Percentiles rank a stretch among this genome's conserved stretches.
Conservation (phyloP, 192 early-diverging fungal species). For the Cladochytrium replicatum region DNA sequence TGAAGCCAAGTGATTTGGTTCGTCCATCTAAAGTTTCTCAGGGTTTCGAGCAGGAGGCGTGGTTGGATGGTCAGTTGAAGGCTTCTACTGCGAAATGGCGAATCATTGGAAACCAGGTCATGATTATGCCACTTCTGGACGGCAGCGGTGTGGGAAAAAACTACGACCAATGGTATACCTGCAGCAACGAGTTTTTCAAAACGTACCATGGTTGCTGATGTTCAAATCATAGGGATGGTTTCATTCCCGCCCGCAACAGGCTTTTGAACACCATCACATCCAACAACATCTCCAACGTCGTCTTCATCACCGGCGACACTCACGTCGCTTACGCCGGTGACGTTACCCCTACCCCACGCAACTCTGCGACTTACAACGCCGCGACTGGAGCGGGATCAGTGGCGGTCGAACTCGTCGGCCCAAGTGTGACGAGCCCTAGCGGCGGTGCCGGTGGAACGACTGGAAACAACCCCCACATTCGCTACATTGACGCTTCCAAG, state of each 20-base stretch:
- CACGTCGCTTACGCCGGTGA: slow-evolving; percentile 22
- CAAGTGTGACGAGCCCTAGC: slow-evolving; percentile 18
- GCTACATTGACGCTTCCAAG: slow-evolving; percentile 13
- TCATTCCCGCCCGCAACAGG: slow-evolving; percentile 17
- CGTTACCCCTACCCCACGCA: slow-evolving; percentile 13
- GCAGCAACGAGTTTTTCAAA: too few relatives aligned
- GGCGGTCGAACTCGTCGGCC: slow-evolving; percentile 25
- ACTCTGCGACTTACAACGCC: slow-evolving; percentile 12
- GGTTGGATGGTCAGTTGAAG: slow-evolving; percentile 18
- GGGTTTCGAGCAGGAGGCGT: slow-evolving; percentile 22
- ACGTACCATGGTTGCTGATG: too few relatives aligned
- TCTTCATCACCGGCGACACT: slow-evolving; percentile 30
- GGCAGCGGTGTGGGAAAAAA: slow-evolving; percentile 10
- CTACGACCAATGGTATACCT: slow-evolving; percentile 28
- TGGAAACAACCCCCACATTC: slow-evolving; percentile 7
- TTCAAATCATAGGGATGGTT: too few relatives aligned
- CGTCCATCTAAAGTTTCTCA: too few relatives aligned
- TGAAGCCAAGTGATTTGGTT: too few relatives aligned
- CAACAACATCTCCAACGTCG: slow-evolving; percentile 17
- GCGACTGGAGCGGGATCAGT: slow-evolving; percentile 11
- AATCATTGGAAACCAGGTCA: slow-evolving; percentile 31
- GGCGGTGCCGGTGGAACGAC: slow-evolving; percentile 2
- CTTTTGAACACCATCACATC: slow-evolving; percentile 13
- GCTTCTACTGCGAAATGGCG: slow-evolving; percentile 23
- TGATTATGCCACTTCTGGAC: slow-evolving; percentile 18